phyloP scores from a whole-genome alignment of 1,284 basidiomycete genomes.

The Ceratobasidium sp. region DNA sequence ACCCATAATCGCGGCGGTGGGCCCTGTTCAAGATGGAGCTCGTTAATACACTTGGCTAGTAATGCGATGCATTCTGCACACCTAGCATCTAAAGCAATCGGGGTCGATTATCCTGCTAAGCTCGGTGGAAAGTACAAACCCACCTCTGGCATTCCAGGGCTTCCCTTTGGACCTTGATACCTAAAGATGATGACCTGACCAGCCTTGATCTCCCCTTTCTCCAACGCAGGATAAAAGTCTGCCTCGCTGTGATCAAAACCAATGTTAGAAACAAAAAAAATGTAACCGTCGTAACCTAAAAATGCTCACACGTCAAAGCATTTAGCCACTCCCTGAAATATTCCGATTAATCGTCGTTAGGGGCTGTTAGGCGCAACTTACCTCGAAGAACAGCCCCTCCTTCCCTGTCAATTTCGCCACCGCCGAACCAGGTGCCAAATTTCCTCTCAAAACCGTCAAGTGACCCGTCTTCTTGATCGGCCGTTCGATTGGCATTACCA shows the following conservation, averaged over 20 bases:
- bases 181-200: slow-evolving; percentile 91
- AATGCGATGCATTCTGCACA: not conserved
- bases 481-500: slow-evolving; percentile 80
- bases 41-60: not conserved
- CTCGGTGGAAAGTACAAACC: slow-evolving; percentile 23
- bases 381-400: slow-evolving; percentile 89
- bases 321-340: slow-evolving; percentile 70
- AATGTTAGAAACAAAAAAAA: slow-evolving; percentile 56
- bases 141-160: slow-evolving; percentile 96
- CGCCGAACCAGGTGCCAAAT: slow-evolving; percentile 88
- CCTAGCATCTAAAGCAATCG: slow-evolving; percentile 48
- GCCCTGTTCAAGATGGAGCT: slow-evolving; percentile 59
- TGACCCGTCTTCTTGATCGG: slow-evolving; percentile 95
- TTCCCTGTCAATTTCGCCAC: slow-evolving; percentile 98
- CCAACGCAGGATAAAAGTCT: slow-evolving; percentile 85
- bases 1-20: slow-evolving; percentile 91
- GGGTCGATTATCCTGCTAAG: not conserved
- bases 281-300: slow-evolving; percentile 2
- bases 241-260: slow-evolving; percentile 66
- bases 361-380: slow-evolving; percentile 52
- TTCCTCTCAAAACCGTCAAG: slow-evolving; percentile 90
- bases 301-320: slow-evolving; percentile 74
- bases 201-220: slow-evolving; percentile 83
- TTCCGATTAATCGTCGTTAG: not conserved
- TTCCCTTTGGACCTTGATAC: slow-evolving; percentile 96